Evolutionary conservation across 805 yeast species (phyloP).

Genomic region (Groenewaldozyma tartarivorans): DNA sequence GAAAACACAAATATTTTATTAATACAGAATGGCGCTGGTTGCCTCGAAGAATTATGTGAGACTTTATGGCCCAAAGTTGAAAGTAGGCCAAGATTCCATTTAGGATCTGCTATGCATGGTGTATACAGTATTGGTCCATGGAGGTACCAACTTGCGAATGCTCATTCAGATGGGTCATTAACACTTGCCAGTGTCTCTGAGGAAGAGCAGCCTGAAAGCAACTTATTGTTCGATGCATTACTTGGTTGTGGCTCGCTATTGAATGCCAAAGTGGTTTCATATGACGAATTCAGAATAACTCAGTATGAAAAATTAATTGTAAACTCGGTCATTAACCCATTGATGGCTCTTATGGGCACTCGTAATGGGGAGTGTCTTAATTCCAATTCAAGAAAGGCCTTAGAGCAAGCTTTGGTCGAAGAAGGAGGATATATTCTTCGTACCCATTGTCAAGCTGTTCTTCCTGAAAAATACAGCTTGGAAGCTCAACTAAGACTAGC

Average conservation of each 20-base stretch:
- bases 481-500: slow-evolving; percentile 10
- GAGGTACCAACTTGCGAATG: slow-evolving; percentile 58
- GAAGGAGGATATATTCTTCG: slow-evolving; percentile 39
- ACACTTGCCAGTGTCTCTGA: slow-evolving; percentile 49
- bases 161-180: slow-evolving; percentile 39
- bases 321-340: slow-evolving; percentile 77
- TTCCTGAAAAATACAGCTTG: slow-evolving; percentile 10
- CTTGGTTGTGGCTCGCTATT: slow-evolving; percentile 3
- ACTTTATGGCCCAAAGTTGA: slow-evolving; percentile 33
- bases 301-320: slow-evolving; percentile 71
- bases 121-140: slow-evolving; percentile 45
- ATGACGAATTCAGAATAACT: slow-evolving; percentile 41
- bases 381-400: slow-evolving; percentile 22
- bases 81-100: slow-evolving; percentile 48
- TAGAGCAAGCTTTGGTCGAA: slow-evolving; percentile 34
- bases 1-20: slow-evolving; percentile 48
- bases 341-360: slow-evolving; percentile 70
- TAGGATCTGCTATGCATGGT: slow-evolving; percentile 81
- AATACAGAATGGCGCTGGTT: slow-evolving; percentile 85
- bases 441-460: slow-evolving; percentile 21
- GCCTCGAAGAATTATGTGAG: slow-evolving; percentile 40
- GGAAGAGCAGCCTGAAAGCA: neutral
- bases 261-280: slow-evolving; percentile 18
- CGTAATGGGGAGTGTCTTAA: slow-evolving; percentile 62
- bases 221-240: neutral